Conservation (phyloP, 768 basidiomycete species). For the Pulveroboletus sp. region DNA sequence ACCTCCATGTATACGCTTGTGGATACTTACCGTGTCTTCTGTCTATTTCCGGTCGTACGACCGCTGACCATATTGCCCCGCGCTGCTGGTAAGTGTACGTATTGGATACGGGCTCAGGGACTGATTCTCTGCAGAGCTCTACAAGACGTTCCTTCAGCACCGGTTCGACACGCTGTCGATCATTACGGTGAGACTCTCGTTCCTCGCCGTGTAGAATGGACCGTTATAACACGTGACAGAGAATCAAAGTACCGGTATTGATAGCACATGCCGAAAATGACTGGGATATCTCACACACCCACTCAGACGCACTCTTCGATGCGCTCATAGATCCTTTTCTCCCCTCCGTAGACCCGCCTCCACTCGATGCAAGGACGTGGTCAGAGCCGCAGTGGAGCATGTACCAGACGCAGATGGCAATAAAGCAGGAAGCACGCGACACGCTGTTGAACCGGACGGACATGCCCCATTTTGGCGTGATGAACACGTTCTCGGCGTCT, state of each 20-base stretch:
- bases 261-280: conserved; percentile 76
- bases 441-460: conserved; percentile 42
- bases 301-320: conserved; percentile 66
- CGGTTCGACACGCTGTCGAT: conserved; percentile 60
- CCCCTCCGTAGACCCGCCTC: conserved; percentile 42
- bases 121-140: conserved; percentile 38
- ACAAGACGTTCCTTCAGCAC: conserved; percentile 51
- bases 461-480: conserved; percentile 45
- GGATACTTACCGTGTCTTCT: conserved; percentile 49
- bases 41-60: conserved; percentile 63
- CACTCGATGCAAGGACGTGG: conserved; percentile 23
- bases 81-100: conserved; percentile 50
- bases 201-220: background rate
- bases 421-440: conserved; percentile 39
- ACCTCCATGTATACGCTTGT: conserved; percentile 55
- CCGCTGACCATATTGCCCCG: conserved; percentile 64
- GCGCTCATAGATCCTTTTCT: conserved; percentile 60
- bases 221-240: conserved; percentile 34
- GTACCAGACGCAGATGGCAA: conserved; percentile 36
- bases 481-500: conserved; percentile 48
- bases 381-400: conserved; percentile 42
- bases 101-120: background rate
- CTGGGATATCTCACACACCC: conserved; percentile 63
- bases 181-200: conserved; percentile 46
- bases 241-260: conserved; percentile 61